phyloP scores from a whole-genome alignment of 2,329 filamentous ascomycete species.

The Diaporthe destruens region DNA sequence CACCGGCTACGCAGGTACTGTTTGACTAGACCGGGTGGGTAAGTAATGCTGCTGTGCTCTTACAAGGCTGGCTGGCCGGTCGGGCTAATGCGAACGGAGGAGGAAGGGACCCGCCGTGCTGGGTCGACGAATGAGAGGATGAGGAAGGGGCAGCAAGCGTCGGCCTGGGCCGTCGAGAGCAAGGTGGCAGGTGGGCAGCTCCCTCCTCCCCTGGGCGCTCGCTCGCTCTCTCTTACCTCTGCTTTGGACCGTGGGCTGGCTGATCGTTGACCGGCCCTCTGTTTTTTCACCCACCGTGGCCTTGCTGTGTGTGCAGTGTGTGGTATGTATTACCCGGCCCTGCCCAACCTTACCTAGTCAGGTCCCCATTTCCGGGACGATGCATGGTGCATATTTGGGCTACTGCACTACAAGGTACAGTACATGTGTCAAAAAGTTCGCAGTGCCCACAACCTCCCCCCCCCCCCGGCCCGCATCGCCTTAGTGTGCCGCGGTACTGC shows the following conservation, averaged over 20 bases:
- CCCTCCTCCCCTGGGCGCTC: not conserved
- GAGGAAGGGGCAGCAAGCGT: constrained; percentile 13
- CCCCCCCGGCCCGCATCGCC: not conserved
- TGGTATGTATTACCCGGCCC: not conserved
- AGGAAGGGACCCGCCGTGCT: constrained; percentile 36
- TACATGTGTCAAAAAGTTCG: constrained; percentile 22
- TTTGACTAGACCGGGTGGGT: not conserved
- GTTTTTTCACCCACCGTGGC: not conserved
- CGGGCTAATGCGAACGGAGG: constrained; percentile 13
- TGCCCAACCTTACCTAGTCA: constrained; percentile 15
- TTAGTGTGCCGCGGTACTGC: not conserved
- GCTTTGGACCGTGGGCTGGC: not conserved
- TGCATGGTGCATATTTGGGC: constrained; percentile 22
- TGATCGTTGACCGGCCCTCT: not conserved
- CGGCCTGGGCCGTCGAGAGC: constrained; percentile 28
- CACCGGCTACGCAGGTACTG: not conserved
- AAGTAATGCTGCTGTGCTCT: not conserved
- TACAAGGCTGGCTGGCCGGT: not conserved
- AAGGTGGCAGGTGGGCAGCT: constrained; percentile 2
- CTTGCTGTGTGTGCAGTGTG: not conserved
- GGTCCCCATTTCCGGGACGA: constrained; percentile 23
- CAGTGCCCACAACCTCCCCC: not conserved
- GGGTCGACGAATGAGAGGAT: constrained; percentile 31
- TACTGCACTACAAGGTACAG: constrained; percentile 24
- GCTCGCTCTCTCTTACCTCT: not conserved